phyloP scores from a whole-genome alignment of 345 rosid species.

The Schrenkiella parvula region DNA sequence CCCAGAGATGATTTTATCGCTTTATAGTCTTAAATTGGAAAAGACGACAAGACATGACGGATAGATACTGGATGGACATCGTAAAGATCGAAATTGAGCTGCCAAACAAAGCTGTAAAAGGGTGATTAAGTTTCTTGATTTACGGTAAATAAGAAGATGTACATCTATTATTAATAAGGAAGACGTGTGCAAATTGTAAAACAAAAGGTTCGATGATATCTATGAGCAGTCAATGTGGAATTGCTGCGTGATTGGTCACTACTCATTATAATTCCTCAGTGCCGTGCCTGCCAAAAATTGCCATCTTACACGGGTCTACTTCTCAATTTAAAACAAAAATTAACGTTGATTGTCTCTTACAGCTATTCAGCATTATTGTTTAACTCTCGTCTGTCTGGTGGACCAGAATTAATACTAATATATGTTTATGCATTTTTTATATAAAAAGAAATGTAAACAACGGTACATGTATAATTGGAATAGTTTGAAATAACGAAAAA shows the following conservation, averaged over 20 bases:
- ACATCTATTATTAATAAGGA: no score
- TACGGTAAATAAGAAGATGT: background rate
- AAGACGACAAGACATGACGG: background rate
- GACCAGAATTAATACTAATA: background rate
- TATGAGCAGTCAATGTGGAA: background rate
- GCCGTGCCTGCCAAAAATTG: background rate
- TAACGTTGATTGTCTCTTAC: background rate
- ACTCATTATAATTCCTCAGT: background rate
- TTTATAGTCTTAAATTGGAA: background rate
- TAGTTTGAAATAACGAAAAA: background rate
- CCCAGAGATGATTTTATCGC: background rate
- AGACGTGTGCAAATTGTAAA: background rate
- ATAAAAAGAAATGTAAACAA: background rate
- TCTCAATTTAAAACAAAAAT: no score
- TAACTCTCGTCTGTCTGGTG: background rate
- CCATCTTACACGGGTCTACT: background rate
- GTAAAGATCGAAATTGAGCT: background rate
- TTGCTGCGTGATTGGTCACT: constrained; percentile 2
- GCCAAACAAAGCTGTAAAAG: background rate
- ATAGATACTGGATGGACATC: background rate
- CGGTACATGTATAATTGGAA: background rate
- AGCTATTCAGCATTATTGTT: background rate
- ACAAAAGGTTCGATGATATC: background rate
- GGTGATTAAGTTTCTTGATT: background rate
- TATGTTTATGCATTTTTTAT: background rate